These are phyloP conservation scores for Claviceps paspali DNA, from an alignment of 2,329 filamentous ascomycete species.

Conservation along the genomic window DNA sequence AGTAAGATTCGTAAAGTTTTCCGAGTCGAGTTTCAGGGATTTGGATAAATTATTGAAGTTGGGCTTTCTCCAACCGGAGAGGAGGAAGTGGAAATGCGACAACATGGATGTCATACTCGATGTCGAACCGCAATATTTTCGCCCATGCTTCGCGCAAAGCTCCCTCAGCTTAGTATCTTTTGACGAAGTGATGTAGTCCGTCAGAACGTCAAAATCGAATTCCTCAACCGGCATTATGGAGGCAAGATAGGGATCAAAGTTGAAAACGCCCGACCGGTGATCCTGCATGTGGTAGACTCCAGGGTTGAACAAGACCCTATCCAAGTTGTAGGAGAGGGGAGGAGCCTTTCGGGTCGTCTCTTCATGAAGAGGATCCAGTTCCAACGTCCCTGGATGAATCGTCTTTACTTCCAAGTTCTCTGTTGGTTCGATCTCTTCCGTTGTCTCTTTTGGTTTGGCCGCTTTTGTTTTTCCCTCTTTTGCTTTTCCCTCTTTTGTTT, in stretches of 20 bases:
- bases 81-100: conserved; percentile 80
- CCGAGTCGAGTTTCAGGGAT: conserved; percentile 44
- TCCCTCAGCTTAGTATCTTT: conserved; percentile 58
- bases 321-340: conserved; percentile 55
- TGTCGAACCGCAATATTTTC: conserved; percentile 85
- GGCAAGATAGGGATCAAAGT: conserved; percentile 90
- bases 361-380: conserved; percentile 17
- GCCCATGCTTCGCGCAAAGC: conserved; percentile 49
- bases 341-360: conserved; percentile 20
- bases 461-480: not conserved
- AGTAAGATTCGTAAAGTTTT: conserved; percentile 56
- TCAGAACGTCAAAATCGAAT: conserved; percentile 81
- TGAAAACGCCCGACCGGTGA: conserved; percentile 72
- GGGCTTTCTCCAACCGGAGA: conserved; percentile 69
- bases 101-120: conserved; percentile 89
- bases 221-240: conserved; percentile 85
- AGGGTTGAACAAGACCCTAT: conserved; percentile 87
- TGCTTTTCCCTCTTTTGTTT: not conserved
- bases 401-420: conserved; percentile 13
- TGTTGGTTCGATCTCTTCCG: not conserved
- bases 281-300: conserved; percentile 90
- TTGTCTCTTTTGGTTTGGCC: not conserved
- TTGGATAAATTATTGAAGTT: conserved; percentile 52
- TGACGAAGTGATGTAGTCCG: conserved; percentile 82
- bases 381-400: conserved; percentile 13